Evolutionary conservation across 2,329 filamentous ascomycete genomes (phyloP).

Genomic region (Dactylonectria estremocensis): DNA sequence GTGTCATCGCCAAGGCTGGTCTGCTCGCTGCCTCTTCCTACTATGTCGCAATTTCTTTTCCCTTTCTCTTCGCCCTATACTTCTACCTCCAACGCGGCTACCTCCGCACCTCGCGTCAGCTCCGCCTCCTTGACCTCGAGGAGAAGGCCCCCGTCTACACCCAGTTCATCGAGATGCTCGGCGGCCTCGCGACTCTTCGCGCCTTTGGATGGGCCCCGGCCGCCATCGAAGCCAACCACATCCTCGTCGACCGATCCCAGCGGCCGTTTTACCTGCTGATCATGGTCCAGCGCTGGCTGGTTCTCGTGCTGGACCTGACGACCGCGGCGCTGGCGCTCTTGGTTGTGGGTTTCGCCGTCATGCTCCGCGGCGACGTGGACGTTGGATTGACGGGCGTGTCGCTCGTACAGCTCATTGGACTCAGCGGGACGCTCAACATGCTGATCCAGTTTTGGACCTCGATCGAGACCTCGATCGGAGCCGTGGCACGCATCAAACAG

Average conservation of each 20-base stretch:
- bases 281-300: slow-evolving; percentile 71
- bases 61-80: slow-evolving; percentile 57
- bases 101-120: slow-evolving; percentile 59
- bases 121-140: slow-evolving; percentile 60
- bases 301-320: slow-evolving; percentile 65
- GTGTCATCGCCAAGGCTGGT: slow-evolving; percentile 44
- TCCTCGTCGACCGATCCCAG: slow-evolving; percentile 68
- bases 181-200: slow-evolving; percentile 65
- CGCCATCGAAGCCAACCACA: slow-evolving; percentile 60
- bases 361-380: slow-evolving; percentile 46
- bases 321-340: slow-evolving; percentile 63
- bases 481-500: slow-evolving; percentile 54
- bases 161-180: slow-evolving; percentile 62
- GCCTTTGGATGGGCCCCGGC: slow-evolving; percentile 66
- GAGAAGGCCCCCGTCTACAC: slow-evolving; percentile 58
- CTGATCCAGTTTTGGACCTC: slow-evolving; percentile 56
- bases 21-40: slow-evolving; percentile 45
- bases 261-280: slow-evolving; percentile 71
- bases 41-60: slow-evolving; percentile 59
- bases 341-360: slow-evolving; percentile 63
- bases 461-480: slow-evolving; percentile 56
- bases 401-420: slow-evolving; percentile 50
- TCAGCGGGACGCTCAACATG: slow-evolving; percentile 54
- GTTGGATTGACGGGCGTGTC: slow-evolving; percentile 53
- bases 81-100: slow-evolving; percentile 62